Percentiles rank a stretch among this genome's conserved stretches.
Evolutionary conservation across 306 rosid species (phyloP).

Genomic region (Benincasa hispida): DNA sequence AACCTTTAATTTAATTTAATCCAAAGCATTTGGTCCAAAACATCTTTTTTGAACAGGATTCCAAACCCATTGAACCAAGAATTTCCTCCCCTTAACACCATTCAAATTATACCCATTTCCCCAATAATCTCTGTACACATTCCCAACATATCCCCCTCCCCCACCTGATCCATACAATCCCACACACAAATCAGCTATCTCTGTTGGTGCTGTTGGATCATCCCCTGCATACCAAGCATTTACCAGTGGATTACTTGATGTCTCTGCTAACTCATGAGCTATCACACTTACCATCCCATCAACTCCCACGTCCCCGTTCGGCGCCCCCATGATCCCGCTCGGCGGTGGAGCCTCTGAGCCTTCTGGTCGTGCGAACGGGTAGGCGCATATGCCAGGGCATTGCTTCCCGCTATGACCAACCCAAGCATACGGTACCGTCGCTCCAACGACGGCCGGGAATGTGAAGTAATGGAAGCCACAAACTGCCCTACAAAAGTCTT

Average conservation of each 20-base stretch:
- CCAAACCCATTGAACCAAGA: constrained; percentile 45
- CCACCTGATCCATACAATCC: constrained; percentile 46
- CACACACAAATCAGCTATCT: constrained; percentile 42
- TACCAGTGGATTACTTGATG: constrained; percentile 36
- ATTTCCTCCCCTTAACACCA: constrained; percentile 36
- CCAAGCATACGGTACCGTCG: constrained; percentile 43
- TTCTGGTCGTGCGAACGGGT: constrained; percentile 38
- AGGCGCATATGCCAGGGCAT: constrained; percentile 47
- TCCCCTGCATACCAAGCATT: constrained; percentile 53
- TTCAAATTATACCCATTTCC: constrained; percentile 34
- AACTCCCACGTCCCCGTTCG: constrained; percentile 34
- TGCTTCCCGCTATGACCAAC: constrained; percentile 38
- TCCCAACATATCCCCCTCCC: constrained; percentile 41
- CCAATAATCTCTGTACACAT: constrained; percentile 24
- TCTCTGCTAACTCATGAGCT: constrained; percentile 46
- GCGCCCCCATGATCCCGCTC: constrained; percentile 21
- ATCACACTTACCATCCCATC: constrained; percentile 50
- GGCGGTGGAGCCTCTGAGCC: constrained; percentile 17
- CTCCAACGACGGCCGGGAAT: constrained; percentile 34
- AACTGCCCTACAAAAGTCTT: constrained; percentile 44
- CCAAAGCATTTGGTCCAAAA: constrained; percentile 43
- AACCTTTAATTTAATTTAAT: constrained; percentile 2
- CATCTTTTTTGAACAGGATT: constrained; percentile 33
- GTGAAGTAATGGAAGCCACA: constrained; percentile 55
- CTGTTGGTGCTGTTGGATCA: constrained; percentile 44